phyloP scores from a whole-genome alignment of 306 rosid species.

The Pyrus betulifolia region DNA sequence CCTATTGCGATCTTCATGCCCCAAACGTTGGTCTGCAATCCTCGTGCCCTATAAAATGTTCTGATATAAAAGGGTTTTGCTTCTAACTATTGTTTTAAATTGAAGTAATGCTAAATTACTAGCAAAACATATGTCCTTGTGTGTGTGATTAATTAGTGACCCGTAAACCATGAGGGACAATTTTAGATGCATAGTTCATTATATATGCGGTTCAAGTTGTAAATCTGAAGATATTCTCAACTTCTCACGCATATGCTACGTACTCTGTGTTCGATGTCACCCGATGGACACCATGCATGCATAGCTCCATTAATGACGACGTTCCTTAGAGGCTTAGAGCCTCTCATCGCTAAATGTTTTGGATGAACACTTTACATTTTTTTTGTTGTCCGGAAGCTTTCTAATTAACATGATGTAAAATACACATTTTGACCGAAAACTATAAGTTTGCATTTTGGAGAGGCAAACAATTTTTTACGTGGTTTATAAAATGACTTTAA shows the following conservation, averaged over 20 bases:
- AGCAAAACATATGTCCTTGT: neutral
- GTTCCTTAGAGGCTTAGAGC: neutral
- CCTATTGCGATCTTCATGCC: neutral
- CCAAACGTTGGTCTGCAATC: neutral
- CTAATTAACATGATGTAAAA: no score
- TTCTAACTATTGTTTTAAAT: neutral
- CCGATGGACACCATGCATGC: neutral
- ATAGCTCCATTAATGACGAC: neutral
- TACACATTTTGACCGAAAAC: no score
- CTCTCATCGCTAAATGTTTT: neutral
- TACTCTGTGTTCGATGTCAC: neutral
- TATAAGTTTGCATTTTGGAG: no score
- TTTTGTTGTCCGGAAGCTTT: neutral
- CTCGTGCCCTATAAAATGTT: neutral
- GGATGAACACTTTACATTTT: neutral
- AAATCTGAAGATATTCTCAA: no score
- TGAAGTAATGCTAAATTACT: neutral
- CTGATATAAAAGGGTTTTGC: neutral
- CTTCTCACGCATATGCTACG: neutral
- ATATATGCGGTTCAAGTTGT: no score
- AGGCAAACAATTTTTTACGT: no score
- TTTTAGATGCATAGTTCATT: neutral
- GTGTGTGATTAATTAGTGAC: neutral
- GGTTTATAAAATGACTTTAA: no score
- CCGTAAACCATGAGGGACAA: neutral